Percentiles rank a stretch among this genome's conserved stretches.
These are phyloP conservation scores for Salvia miltiorrhiza DNA, from an alignment of 257 asterid genomes.

Conservation along the genomic window DNA sequence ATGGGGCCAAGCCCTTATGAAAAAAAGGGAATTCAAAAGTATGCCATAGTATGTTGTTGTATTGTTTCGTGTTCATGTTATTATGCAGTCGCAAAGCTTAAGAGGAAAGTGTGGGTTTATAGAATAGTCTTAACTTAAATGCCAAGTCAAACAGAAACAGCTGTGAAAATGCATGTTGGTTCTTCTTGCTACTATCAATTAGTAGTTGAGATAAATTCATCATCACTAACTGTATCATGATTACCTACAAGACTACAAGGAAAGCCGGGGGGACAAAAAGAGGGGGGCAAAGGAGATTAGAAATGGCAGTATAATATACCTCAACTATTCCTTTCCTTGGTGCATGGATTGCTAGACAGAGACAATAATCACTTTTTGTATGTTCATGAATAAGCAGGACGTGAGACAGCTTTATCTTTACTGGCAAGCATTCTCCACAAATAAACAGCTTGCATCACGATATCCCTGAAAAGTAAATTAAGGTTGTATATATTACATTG, in stretches of 20 bases:
- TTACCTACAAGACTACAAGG: not conserved
- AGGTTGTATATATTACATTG: not conserved
- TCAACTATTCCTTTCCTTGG: constrained; percentile 94
- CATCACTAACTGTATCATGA: constrained; percentile 1
- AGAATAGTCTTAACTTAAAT: no score
- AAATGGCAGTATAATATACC: constrained; percentile 38
- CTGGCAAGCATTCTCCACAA: constrained; percentile 87
- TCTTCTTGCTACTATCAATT: not conserved
- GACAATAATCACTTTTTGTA: constrained; percentile 76
- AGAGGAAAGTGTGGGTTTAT: no score
- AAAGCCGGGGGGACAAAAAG: not conserved
- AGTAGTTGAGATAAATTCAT: not conserved
- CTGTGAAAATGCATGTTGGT: no score
- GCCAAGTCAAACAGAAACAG: no score
- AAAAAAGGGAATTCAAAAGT: not conserved
- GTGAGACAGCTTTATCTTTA: constrained; percentile 42
- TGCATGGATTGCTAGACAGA: constrained; percentile 95
- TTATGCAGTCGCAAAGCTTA: not conserved
- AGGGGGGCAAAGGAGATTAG: not conserved
- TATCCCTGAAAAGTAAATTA: constrained; percentile 63
- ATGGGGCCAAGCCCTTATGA: not conserved
- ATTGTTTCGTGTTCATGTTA: not conserved
- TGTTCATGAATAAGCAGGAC: constrained; percentile 36
- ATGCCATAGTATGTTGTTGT: not conserved
- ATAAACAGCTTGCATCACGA: constrained; percentile 95